A percentile compares a stretch with the other conserved stretches of the same genome.
phyloP scores from a whole-genome alignment of 495 filamentous ascomycete species.

The Penicillium egyptiacum region DNA sequence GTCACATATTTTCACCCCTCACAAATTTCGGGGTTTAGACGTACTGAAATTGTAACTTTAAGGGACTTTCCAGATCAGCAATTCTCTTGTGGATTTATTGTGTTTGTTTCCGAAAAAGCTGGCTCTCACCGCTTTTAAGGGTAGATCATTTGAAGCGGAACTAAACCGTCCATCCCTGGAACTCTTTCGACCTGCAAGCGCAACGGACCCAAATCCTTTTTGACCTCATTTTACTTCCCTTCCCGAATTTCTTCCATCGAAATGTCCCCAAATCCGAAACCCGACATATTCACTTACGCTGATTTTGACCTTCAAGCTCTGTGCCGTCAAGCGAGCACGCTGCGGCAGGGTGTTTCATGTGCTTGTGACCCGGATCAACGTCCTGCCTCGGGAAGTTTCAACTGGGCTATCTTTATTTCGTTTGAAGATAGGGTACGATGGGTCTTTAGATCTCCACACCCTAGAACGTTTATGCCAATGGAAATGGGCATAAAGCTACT shows the following conservation, averaged over 20 bases:
- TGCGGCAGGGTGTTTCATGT: constrained; percentile 25
- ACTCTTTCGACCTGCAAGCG: constrained; percentile 1
- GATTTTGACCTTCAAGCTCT: constrained; percentile 26
- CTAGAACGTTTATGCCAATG: constrained; percentile 15
- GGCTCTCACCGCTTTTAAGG: no score
- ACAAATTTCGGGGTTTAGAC: background rate
- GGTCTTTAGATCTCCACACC: constrained; percentile 28
- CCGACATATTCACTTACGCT: constrained; percentile 21
- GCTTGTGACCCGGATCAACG: constrained; percentile 23
- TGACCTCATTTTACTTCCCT: background rate
- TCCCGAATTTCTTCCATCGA: constrained; percentile 5
- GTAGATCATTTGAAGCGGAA: no score
- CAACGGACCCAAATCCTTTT: background rate
- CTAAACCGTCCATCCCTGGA: no score
- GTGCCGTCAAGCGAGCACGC: constrained; percentile 21
- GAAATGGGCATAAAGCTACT: constrained; percentile 23
- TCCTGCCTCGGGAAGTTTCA: constrained; percentile 29
- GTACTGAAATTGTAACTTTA: no score
- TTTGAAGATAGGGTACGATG: constrained; percentile 30
- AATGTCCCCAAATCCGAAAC: constrained; percentile 9
- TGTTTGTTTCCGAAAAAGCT: no score
- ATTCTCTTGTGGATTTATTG: no score
- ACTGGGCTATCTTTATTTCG: constrained; percentile 29
- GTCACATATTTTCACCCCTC: no score
- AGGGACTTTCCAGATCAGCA: no score